These are phyloP conservation scores for Cryptococcus sp. DNA, from an alignment of 1,284 basidiomycete genomes.

Conservation along the genomic window DNA sequence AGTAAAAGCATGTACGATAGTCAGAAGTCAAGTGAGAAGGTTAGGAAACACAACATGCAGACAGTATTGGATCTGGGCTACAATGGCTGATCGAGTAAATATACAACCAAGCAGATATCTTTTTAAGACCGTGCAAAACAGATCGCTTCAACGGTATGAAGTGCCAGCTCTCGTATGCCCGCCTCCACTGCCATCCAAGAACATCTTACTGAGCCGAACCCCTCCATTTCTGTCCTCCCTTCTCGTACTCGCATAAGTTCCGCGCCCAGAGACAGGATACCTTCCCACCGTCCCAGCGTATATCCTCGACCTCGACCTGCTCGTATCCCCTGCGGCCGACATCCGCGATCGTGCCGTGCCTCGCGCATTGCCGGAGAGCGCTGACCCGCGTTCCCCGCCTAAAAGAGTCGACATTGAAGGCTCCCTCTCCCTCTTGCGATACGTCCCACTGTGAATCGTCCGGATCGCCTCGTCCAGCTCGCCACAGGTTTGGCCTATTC, in stretches of 20 bases:
- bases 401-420: constrained; percentile 25
- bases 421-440: constrained; percentile 61
- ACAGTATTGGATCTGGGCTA: too few relatives aligned
- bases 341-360: not conserved
- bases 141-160: not conserved
- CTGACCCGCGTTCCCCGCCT: too few relatives aligned
- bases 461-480: constrained; percentile 79
- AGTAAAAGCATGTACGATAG: too few relatives aligned
- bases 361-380: too few relatives aligned
- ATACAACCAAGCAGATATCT: too few relatives aligned
- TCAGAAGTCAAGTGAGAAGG: too few relatives aligned
- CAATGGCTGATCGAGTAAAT: too few relatives aligned
- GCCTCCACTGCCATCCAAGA: constrained; percentile 63
- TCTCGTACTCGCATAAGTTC: constrained; percentile 8
- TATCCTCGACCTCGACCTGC: not conserved
- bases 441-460: constrained; percentile 68
- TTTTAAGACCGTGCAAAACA: too few relatives aligned
- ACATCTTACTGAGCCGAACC: constrained; percentile 67
- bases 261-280: constrained; percentile 46
- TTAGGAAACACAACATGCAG: too few relatives aligned
- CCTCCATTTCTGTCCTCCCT: constrained; percentile 8
- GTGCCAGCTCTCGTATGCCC: not conserved
- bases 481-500: constrained; percentile 66
- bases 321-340: not conserved
- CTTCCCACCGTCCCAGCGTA: not conserved